phyloP scores from a whole-genome alignment of 805 yeast species.

The Metschnikowia continentalis region DNA sequence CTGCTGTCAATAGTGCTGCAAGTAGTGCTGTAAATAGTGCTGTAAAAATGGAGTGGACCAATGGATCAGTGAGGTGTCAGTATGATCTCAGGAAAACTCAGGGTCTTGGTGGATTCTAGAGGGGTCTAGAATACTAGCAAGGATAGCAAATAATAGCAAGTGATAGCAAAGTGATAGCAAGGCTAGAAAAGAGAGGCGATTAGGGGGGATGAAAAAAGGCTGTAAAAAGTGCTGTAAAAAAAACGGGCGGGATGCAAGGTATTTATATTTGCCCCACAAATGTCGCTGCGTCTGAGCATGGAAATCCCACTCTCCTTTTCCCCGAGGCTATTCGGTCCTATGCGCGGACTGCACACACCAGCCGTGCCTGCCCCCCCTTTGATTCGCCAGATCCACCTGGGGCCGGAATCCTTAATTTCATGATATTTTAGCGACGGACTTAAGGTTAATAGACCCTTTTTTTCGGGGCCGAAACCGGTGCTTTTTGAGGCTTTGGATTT shows the following conservation, averaged over 20 bases:
- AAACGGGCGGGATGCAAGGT: not conserved
- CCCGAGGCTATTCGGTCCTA: constrained; percentile 12
- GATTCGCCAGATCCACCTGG: too few species aligned
- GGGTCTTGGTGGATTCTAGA: too few species aligned
- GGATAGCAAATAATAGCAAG: not conserved
- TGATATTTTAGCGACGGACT: too few species aligned
- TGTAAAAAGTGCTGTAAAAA: not conserved
- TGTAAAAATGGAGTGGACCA: too few species aligned
- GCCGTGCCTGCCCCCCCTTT: not conserved
- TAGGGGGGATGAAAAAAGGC: not conserved
- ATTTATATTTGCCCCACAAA: constrained; percentile 5
- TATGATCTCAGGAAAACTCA: too few species aligned
- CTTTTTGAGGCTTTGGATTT: not conserved
- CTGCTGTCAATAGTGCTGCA: too few species aligned
- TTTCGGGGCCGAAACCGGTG: not conserved
- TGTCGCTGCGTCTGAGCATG: constrained; percentile 3
- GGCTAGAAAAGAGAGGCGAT: not conserved
- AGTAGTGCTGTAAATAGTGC: too few species aligned
- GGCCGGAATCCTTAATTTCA: too few species aligned
- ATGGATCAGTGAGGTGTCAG: too few species aligned
- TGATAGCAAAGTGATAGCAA: constrained; percentile 1
- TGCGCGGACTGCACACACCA: constrained; percentile 1
- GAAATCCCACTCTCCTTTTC: constrained; percentile 11
- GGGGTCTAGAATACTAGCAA: not conserved
- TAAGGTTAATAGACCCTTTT: not conserved